Evolutionary conservation across 192 early-diverging fungal species (phyloP).

Genomic region (Coemansia sp.): DNA sequence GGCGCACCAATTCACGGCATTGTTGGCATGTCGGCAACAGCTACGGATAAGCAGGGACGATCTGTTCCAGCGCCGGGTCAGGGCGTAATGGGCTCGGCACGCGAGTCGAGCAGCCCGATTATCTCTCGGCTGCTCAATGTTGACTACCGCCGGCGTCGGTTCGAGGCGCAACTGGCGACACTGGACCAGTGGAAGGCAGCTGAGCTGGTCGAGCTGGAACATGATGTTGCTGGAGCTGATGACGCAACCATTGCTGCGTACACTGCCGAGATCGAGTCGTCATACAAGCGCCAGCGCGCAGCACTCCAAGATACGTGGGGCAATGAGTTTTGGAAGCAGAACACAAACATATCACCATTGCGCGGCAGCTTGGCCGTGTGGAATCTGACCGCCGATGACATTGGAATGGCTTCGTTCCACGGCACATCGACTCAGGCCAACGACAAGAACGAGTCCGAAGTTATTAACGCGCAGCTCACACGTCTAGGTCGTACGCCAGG

Average conservation of each 20-base stretch:
- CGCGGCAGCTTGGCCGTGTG: slow-evolving; percentile 85
- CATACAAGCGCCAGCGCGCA: slow-evolving; percentile 7
- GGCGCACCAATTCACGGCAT: slow-evolving; percentile 92
- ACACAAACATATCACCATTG: slow-evolving; percentile 76
- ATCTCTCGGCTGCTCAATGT: slow-evolving; percentile 66
- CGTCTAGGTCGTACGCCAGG: slow-evolving; percentile 85
- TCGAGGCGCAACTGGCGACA: slow-evolving; percentile 15
- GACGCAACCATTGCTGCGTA: slow-evolving; percentile 2
- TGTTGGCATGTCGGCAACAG: slow-evolving; percentile 82
- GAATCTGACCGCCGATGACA: slow-evolving; percentile 87
- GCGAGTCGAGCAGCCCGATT: slow-evolving; percentile 57
- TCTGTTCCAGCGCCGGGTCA: slow-evolving; percentile 93
- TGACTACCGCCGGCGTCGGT: slow-evolving; percentile 80
- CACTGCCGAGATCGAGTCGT: slow-evolving; percentile 11
- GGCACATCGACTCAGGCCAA: slow-evolving; percentile 93
- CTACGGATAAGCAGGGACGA: slow-evolving; percentile 92
- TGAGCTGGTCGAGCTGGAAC: slow-evolving; percentile 19
- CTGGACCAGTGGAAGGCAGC: slow-evolving; percentile 8
- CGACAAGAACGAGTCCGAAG: slow-evolving; percentile 93
- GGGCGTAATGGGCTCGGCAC: slow-evolving; percentile 89
- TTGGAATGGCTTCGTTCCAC: slow-evolving; percentile 92
- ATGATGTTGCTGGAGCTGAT: background rate
- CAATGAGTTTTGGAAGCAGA: slow-evolving; percentile 77
- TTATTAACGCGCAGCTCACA: slow-evolving; percentile 79
- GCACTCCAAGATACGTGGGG: slow-evolving; percentile 65